Conservation (phyloP, 2,329 filamentous ascomycete genomes). For the Clarireedia homoeocarpa region DNA sequence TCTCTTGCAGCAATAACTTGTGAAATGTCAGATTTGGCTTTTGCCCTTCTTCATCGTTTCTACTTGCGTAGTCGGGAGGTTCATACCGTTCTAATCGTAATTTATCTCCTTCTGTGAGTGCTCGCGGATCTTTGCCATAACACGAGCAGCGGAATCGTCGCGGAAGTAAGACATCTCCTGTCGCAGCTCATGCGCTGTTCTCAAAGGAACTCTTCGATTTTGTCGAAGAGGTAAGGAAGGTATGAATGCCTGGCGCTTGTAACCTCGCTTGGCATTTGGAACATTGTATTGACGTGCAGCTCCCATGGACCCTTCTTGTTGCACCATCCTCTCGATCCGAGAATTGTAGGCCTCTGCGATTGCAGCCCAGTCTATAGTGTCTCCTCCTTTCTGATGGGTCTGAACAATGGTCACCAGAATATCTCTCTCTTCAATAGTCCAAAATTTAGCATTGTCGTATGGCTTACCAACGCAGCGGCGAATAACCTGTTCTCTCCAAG, state of each 20-base stretch:
- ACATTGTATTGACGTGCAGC: conserved; percentile 1
- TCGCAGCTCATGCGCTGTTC: neutral
- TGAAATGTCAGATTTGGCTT: too few relatives aligned
- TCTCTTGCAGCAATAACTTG: too few relatives aligned
- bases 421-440: neutral
- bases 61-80: too few relatives aligned
- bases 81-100: neutral
- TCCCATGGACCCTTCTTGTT: neutral
- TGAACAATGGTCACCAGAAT: neutral
- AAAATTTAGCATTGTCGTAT: neutral
- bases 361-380: neutral
- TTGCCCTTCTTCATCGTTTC: too few relatives aligned
- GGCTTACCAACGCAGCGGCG: neutral
- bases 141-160: neutral
- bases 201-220: neutral
- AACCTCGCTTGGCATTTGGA: neutral
- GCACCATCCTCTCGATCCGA: neutral
- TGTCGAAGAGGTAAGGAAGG: neutral
- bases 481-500: neutral
- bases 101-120: neutral
- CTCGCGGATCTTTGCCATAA: neutral
- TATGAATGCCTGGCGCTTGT: neutral
- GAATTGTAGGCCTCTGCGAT: neutral
- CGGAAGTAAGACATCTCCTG: conserved; percentile 1
- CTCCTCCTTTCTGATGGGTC: neutral